Conservation (phyloP, 2,329 filamentous ascomycete genomes). For the Phialophora expanda region DNA sequence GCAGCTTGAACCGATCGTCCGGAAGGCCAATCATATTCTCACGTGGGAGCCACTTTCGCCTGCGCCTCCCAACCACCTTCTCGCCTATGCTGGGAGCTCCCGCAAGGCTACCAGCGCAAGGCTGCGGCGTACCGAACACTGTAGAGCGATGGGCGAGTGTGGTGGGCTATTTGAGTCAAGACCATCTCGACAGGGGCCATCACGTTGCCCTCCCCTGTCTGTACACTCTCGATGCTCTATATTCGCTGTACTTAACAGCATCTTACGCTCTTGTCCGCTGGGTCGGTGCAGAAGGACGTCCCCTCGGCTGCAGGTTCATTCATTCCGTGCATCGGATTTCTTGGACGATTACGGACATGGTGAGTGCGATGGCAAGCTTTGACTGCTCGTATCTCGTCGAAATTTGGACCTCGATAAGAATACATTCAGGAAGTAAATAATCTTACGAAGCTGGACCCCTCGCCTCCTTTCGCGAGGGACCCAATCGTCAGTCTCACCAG, state of each 20-base stretch:
- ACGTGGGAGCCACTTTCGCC: conserved; percentile 1
- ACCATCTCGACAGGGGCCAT: background rate
- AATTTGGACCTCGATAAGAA: background rate
- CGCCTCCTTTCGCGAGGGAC: background rate
- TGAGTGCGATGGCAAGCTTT: background rate
- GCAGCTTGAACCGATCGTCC: conserved; percentile 15
- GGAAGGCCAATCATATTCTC: conserved; percentile 14
- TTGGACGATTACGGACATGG: background rate
- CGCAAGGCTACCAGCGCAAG: conserved; percentile 2
- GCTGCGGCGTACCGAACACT: no score
- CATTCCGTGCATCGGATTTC: background rate
- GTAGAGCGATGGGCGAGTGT: no score
- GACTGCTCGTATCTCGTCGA: no score
- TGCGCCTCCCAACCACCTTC: background rate
- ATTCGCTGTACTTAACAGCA: background rate
- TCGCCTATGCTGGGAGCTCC: background rate
- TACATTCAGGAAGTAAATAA: background rate
- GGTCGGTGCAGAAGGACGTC: background rate
- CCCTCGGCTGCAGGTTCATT: background rate
- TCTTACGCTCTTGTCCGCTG: background rate
- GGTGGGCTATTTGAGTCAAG: no score
- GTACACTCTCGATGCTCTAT: background rate
- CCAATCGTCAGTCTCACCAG: background rate
- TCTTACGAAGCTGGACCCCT: background rate
- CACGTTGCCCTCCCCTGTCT: background rate